These are phyloP conservation scores for Trichoderma semiorbis DNA, from an alignment of 2,329 filamentous ascomycete genomes.

Conservation along the genomic window DNA sequence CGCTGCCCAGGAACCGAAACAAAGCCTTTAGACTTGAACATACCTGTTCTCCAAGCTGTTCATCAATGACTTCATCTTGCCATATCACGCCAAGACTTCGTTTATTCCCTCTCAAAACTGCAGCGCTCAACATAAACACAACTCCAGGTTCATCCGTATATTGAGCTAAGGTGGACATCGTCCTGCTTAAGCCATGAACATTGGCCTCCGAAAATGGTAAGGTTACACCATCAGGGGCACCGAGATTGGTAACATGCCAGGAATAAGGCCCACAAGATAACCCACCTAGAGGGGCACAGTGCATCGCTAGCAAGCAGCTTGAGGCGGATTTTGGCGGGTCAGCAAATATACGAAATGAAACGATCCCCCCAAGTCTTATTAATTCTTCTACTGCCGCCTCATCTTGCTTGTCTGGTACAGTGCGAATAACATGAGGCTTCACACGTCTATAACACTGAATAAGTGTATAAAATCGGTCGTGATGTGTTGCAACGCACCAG, in stretches of 20 bases:
- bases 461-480: not conserved
- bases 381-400: not conserved
- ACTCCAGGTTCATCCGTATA: too few relatives aligned
- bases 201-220: not conserved
- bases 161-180: not conserved
- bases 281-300: not conserved
- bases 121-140: too few relatives aligned
- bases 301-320: not conserved
- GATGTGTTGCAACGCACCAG: not conserved
- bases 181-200: not conserved
- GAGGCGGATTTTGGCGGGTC: not conserved
- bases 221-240: not conserved
- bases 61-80: too few relatives aligned
- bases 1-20: not conserved
- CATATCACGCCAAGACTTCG: too few relatives aligned
- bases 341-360: not conserved
- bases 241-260: not conserved
- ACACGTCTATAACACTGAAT: not conserved
- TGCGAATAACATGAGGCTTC: not conserved
- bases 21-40: not conserved
- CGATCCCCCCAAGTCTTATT: not conserved
- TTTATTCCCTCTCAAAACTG: too few relatives aligned
- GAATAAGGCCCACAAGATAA: not conserved
- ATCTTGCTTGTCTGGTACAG: not conserved
- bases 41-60: too few relatives aligned